Percentiles rank a stretch among this genome's conserved stretches.
Conservation (phyloP, 257 asterid species). For the Cynanchum wilfordii region DNA sequence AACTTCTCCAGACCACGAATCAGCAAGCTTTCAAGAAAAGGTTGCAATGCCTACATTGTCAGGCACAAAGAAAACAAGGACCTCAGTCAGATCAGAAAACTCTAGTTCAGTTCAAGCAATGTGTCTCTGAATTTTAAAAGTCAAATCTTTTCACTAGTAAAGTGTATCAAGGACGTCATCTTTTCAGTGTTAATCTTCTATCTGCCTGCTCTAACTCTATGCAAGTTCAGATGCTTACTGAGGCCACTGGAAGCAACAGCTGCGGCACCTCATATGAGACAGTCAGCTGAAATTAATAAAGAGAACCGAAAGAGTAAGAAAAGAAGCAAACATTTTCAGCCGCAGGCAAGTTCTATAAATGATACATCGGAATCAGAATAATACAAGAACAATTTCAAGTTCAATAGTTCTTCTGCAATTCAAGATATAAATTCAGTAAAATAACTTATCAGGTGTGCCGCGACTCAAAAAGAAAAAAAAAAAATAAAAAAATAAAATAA, state of each 20-base stretch:
- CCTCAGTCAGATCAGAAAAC: neutral
- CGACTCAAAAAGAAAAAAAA: too few species aligned
- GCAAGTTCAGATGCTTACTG: conserved; percentile 49
- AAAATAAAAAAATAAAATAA: neutral
- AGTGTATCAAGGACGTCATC: neutral
- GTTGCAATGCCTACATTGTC: conserved; percentile 61
- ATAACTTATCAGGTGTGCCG: neutral
- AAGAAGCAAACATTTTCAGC: neutral
- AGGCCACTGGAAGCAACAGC: conserved; percentile 81
- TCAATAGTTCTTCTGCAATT: neutral
- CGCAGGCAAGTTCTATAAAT: too few species aligned
- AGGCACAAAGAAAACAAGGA: neutral
- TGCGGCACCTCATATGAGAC: conserved; percentile 94
- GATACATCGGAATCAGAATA: neutral
- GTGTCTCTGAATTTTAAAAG: neutral
- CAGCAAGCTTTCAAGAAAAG: conserved; percentile 75
- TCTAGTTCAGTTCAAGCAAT: neutral
- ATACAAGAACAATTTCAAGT: neutral
- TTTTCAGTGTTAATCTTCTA: neutral
- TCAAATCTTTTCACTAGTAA: neutral
- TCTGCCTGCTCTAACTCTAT: neutral
- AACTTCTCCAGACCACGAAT: conserved; percentile 55
- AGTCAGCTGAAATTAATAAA: conserved; percentile 58
- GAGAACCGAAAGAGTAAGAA: conserved; percentile 16
- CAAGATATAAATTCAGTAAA: neutral